Percentiles rank a stretch among this genome's conserved stretches.
Conservation (phyloP, 176 grass and related monocot species). For the Guadua angustifolia region DNA sequence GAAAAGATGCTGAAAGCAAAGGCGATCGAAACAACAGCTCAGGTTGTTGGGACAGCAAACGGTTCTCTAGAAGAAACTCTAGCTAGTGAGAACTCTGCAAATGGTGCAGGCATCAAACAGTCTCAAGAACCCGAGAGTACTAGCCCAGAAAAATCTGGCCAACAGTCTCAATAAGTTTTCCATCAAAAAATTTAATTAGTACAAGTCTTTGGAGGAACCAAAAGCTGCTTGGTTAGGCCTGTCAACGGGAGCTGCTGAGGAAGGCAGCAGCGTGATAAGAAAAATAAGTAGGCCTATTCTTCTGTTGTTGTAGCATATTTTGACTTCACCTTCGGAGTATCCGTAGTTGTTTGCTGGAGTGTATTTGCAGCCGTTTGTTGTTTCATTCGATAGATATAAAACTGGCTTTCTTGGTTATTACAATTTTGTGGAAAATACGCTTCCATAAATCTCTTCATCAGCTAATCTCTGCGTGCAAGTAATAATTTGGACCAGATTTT, state of each 20-base stretch:
- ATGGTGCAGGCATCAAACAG: constrained; percentile 40
- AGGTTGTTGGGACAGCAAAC: constrained; percentile 45
- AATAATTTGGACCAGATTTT: constrained; percentile 7
- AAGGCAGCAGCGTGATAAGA: constrained; percentile 25
- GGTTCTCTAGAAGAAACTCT: constrained; percentile 56
- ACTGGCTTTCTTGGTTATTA: constrained; percentile 21
- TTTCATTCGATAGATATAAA: constrained; percentile 51
- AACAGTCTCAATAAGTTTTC: constrained; percentile 51
- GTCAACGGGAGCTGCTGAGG: constrained; percentile 5
- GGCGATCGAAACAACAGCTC: constrained; percentile 45
- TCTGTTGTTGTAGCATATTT: constrained; percentile 61
- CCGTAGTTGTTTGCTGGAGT: background rate
- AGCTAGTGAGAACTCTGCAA: constrained; percentile 45
- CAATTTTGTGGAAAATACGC: constrained; percentile 33
- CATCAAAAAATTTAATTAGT: constrained; percentile 45
- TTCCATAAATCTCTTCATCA: constrained; percentile 8
- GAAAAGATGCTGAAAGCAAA: constrained; percentile 69
- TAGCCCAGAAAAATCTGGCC: constrained; percentile 56
- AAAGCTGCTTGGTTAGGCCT: constrained; percentile 42
- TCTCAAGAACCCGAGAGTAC: constrained; percentile 57
- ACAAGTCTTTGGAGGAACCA: constrained; percentile 27
- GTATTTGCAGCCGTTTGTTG: constrained; percentile 44
- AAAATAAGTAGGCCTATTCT: constrained; percentile 56
- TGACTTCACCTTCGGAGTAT: background rate
- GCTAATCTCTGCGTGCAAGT: too few relatives aligned